Evolutionary conservation across 2,329 filamentous ascomycete species (phyloP), one percentile per base, ranked within the genome.

Genomic region (Cladophialophora yegresii): DNA sequence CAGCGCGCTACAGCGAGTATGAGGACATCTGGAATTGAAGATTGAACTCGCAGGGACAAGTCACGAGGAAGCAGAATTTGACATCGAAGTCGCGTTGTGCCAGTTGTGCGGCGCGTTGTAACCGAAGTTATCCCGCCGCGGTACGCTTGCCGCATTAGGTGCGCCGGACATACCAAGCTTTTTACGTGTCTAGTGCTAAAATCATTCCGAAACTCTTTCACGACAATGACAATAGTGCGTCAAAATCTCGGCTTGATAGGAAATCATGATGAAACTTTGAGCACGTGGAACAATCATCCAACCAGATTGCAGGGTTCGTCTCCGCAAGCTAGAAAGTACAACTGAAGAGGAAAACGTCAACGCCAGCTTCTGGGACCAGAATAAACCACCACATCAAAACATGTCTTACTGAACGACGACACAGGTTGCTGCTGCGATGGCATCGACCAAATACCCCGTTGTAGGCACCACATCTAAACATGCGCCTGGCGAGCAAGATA

Each of bases 401-500:
- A 53, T 8, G 23, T n/a, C 28, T 57, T 33, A 65, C 28, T 43
- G 49, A 26, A 61, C 33, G 36, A 68, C 22, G 32, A 68, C 9
- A 36, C 66, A 68, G 20, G 59, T 58, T 7, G 49, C 66, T 4
- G 50, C 51, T 9, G 61, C 61, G 32, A 56, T 33, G 20, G 55
- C 54, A 54, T 64, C 61, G n/a, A 62, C 61, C 62, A 62, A 23
- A 51, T 55, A 54, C 36, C 64, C 49, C 23, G 64, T 64, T n/a
- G 58, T 56, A 45, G 64, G 26, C 43, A 59, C 55, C 13, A 68
- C 49, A 7, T 57, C 65, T 10, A 63, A 51, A 47, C 67, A 69
- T 7, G 56, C 45, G 5, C 65, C 56, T 6, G 64, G 67, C 5
- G 67, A 67, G 30, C 67, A 69, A 50, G 67, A 67, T 55, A 67